phyloP scores from a whole-genome alignment of 2,329 filamentous ascomycete species.

The Furcasterigmium furcatum region DNA sequence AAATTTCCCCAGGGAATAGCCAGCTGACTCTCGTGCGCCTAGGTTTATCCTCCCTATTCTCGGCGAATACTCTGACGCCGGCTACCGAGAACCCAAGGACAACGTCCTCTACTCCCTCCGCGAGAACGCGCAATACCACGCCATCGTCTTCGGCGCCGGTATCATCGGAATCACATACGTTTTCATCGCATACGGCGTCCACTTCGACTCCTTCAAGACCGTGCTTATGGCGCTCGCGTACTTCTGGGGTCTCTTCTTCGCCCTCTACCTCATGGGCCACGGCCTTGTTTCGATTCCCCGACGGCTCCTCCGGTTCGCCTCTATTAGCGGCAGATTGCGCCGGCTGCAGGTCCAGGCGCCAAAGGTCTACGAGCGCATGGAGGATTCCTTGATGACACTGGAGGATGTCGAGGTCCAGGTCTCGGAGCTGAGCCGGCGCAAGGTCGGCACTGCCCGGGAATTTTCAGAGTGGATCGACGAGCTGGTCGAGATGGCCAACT shows the following conservation, averaged over 20 bases:
- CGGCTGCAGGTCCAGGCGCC: constrained; percentile 78
- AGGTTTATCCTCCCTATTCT: constrained; percentile 90
- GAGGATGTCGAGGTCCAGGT: constrained; percentile 83
- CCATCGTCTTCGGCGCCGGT: constrained; percentile 70
- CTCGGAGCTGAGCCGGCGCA: constrained; percentile 72
- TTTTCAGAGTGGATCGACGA: constrained; percentile 97
- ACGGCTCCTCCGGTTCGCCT: constrained; percentile 74
- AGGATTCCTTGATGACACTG: constrained; percentile 75
- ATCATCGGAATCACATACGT: constrained; percentile 78
- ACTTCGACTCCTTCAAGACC: constrained; percentile 71
- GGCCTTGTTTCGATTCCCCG: constrained; percentile 89
- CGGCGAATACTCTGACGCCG: constrained; percentile 91
- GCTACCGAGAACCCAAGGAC: constrained; percentile 81
- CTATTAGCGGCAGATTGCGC: constrained; percentile 69
- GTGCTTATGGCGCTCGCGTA: constrained; percentile 93
- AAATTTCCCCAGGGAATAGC: too few relatives aligned
- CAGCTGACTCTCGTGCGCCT: constrained; percentile 1
- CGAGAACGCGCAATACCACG: constrained; percentile 84
- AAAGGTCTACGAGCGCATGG: constrained; percentile 79
- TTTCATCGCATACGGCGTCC: constrained; percentile 72
- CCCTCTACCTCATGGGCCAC: constrained; percentile 97
- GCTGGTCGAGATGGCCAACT: constrained; percentile 70
- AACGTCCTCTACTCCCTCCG: constrained; percentile 82
- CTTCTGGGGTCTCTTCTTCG: constrained; percentile 85
- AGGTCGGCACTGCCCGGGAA: constrained; percentile 70